Percentiles rank a stretch among this genome's conserved stretches.
These are phyloP conservation scores for Pichia sp. DNA, from an alignment of 1,139 yeast species.

Conservation along the genomic window DNA sequence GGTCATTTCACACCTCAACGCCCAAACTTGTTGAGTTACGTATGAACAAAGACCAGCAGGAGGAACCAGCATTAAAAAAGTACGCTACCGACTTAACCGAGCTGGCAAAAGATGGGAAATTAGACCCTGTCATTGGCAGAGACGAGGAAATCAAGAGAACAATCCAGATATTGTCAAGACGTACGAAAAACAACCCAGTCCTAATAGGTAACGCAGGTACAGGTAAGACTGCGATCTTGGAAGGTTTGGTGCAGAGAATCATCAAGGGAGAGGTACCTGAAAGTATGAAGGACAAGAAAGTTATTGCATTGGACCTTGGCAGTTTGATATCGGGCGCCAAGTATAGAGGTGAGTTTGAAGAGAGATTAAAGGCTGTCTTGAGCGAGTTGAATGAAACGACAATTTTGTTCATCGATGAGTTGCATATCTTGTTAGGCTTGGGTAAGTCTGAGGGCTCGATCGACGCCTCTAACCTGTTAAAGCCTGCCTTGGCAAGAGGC, in stretches of 20 bases:
- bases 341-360: conserved; percentile 93
- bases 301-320: conserved; percentile 82
- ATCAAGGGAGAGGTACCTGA: conserved; percentile 93
- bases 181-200: conserved; percentile 94
- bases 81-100: conserved; percentile 86
- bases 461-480: conserved; percentile 89
- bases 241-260: conserved; percentile 91
- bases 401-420: conserved; percentile 86
- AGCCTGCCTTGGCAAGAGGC: conserved; percentile 94
- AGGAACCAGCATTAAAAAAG: conserved; percentile 75
- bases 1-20: conserved; percentile 9
- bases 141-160: conserved; percentile 94
- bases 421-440: conserved; percentile 83
- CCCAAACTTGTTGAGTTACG: conserved; percentile 25
- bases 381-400: conserved; percentile 81
- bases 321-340: conserved; percentile 91
- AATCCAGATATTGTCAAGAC: conserved; percentile 81
- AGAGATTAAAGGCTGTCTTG: conserved; percentile 74
- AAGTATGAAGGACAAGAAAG: conserved; percentile 76
- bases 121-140: conserved; percentile 95
- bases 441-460: conserved; percentile 96
- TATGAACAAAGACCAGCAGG: conserved; percentile 47
- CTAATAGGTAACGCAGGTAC: conserved; percentile 95
- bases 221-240: conserved; percentile 95
- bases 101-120: conserved; percentile 81